Evolutionary conservation across 495 filamentous ascomycete genomes (phyloP).

Genomic region (Neurospora sp.): DNA sequence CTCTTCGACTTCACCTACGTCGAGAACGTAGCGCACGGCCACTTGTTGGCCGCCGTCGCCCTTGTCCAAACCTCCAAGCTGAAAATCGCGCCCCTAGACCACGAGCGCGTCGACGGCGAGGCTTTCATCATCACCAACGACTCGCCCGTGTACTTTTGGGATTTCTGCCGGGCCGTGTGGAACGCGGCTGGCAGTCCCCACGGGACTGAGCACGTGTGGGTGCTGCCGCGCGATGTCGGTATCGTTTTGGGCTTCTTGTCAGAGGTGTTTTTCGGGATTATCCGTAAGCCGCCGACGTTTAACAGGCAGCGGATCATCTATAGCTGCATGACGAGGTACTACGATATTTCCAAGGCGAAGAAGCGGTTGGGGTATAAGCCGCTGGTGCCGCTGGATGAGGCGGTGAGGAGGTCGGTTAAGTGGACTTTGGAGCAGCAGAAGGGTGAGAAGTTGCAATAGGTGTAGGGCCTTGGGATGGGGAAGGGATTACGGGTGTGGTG

Average conservation of each 20-base stretch:
- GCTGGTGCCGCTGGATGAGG: constrained; percentile 64
- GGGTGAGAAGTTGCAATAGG: constrained; percentile 5
- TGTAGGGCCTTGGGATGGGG: neutral
- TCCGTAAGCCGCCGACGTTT: constrained; percentile 67
- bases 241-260: constrained; percentile 54
- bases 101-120: constrained; percentile 83
- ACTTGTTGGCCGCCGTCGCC: constrained; percentile 61
- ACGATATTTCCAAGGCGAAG: constrained; percentile 77
- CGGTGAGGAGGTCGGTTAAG: constrained; percentile 56
- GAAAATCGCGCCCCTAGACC: constrained; percentile 50
- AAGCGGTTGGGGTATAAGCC: constrained; percentile 64
- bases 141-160: constrained; percentile 91
- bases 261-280: constrained; percentile 55
- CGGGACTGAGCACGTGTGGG: constrained; percentile 58
- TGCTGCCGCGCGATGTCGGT: constrained; percentile 53
- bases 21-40: constrained; percentile 65
- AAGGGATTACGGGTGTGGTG: neutral
- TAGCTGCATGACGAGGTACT: constrained; percentile 77
- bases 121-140: constrained; percentile 95
- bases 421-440: constrained; percentile 50
- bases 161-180: constrained; percentile 76
- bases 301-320: constrained; percentile 66
- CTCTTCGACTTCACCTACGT: constrained; percentile 80
- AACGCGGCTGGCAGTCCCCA: constrained; percentile 52
- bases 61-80: constrained; percentile 52